Conservation (phyloP, 371 early-diverging fungal genomes). For the Batkoa obscura region DNA sequence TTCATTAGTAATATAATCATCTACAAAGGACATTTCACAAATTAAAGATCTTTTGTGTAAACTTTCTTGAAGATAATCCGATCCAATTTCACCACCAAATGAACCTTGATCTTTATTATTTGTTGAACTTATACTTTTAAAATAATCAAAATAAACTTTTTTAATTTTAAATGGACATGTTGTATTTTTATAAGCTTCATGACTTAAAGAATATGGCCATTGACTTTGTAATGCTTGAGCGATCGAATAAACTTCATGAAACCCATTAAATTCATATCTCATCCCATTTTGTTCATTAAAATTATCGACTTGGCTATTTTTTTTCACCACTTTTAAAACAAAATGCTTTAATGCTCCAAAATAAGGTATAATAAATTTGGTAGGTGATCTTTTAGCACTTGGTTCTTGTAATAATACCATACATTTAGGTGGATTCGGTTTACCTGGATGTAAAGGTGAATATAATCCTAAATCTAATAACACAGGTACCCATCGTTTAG, state of each 20-base stretch:
- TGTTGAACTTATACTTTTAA: neutral
- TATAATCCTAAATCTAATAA: slow-evolving; percentile 4
- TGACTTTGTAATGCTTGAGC: neutral
- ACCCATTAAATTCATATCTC: neutral
- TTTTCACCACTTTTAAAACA: neutral
- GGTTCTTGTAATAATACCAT: slow-evolving; percentile 3
- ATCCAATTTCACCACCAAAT: neutral
- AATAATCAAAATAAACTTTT: slow-evolving; percentile 1
- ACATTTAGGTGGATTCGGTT: neutral
- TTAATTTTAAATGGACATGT: neutral
- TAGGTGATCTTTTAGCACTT: neutral
- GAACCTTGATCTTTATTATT: neutral
- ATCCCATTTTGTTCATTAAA: neutral
- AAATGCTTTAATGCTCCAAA: slow-evolving; percentile 3
- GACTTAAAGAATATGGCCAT: neutral
- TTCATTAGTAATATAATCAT: neutral
- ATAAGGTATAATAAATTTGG: neutral
- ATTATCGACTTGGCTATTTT: no score
- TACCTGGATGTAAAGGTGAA: neutral
- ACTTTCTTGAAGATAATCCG: neutral
- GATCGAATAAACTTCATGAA: neutral
- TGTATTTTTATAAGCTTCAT: neutral
- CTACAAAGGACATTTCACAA: slow-evolving; percentile 1
- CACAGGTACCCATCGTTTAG: slow-evolving; percentile 10
- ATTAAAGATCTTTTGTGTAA: neutral